These are phyloP conservation scores for Yamadazyma friedrichii DNA, from an alignment of 1,139 yeast genomes.

Conservation along the genomic window DNA sequence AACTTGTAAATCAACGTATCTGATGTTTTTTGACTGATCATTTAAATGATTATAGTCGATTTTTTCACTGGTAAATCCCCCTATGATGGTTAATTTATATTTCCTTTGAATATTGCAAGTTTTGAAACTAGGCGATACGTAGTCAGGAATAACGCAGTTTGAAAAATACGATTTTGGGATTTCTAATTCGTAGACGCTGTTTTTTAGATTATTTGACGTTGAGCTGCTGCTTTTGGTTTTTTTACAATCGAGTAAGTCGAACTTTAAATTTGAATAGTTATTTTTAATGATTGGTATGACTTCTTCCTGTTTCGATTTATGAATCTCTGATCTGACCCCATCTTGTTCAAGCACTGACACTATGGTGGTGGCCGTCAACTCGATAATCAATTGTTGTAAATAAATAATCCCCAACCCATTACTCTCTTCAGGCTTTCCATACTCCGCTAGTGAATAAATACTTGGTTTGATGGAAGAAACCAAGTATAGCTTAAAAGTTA, in stretches of 20 bases:
- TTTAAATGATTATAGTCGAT: slow-evolving; percentile 22
- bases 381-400: slow-evolving; percentile 36
- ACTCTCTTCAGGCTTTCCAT: slow-evolving; percentile 38
- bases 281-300: slow-evolving; percentile 30
- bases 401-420: slow-evolving; percentile 51
- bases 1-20: slow-evolving; percentile 32
- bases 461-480: slow-evolving; percentile 36
- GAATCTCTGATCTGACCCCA: slow-evolving; percentile 24
- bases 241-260: slow-evolving; percentile 41
- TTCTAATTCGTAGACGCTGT: slow-evolving; percentile 40
- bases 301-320: slow-evolving; percentile 30
- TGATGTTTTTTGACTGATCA: slow-evolving; percentile 22
- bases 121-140: slow-evolving; percentile 52
- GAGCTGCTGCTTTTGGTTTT: slow-evolving; percentile 25
- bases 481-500: slow-evolving; percentile 39
- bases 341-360: slow-evolving; percentile 38
- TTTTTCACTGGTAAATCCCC: slow-evolving; percentile 42
- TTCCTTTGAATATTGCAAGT: slow-evolving; percentile 56
- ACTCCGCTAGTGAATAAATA: slow-evolving; percentile 34
- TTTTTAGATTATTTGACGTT: slow-evolving; percentile 9
- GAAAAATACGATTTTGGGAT: slow-evolving; percentile 41
- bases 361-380: slow-evolving; percentile 30
- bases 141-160: slow-evolving; percentile 47
- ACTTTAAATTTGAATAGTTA: slow-evolving; percentile 32
- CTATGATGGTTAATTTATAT: slow-evolving; percentile 45